Percentiles rank a stretch among this genome's conserved stretches.
Evolutionary conservation across 148 eudicot species (phyloP).

Genomic region (Vaccinium myrtillus): DNA sequence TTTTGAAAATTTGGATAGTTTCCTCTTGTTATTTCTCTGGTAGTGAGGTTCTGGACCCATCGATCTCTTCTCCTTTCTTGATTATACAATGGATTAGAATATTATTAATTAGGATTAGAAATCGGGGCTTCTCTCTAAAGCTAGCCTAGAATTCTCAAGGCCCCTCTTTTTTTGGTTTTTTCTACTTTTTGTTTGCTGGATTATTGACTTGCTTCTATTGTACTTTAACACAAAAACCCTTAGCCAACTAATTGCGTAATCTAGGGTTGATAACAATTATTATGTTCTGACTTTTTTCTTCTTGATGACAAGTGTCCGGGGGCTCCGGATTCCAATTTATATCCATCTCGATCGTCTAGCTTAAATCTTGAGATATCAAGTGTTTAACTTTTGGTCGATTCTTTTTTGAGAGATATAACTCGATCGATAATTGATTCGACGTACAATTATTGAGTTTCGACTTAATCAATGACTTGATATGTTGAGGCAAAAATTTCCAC

Average conservation of each 20-base stretch:
- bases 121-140: constrained; percentile 19
- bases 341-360: neutral
- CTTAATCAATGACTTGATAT: neutral
- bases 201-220: neutral
- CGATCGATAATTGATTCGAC: neutral
- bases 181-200: constrained; percentile 9
- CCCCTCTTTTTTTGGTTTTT: constrained; percentile 12
- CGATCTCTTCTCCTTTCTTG: constrained; percentile 16
- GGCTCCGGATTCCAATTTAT: neutral
- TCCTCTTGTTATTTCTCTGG: constrained; percentile 34
- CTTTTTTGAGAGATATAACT: neutral
- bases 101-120: constrained; percentile 10
- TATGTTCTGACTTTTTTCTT: neutral
- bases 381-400: neutral
- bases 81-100: constrained; percentile 17
- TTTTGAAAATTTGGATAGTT: constrained; percentile 26
- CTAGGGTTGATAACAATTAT: constrained; percentile 21
- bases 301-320: neutral
- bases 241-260: constrained; percentile 24
- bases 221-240: constrained; percentile 13
- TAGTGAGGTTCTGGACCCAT: constrained; percentile 36
- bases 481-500: neutral
- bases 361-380: neutral
- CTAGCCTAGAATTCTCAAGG: constrained; percentile 25
- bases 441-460: neutral